Evolutionary conservation across 2,329 filamentous ascomycete species (phyloP), one percentile per base, ranked within the genome.

Genomic region (Fusarium burgessii): DNA sequence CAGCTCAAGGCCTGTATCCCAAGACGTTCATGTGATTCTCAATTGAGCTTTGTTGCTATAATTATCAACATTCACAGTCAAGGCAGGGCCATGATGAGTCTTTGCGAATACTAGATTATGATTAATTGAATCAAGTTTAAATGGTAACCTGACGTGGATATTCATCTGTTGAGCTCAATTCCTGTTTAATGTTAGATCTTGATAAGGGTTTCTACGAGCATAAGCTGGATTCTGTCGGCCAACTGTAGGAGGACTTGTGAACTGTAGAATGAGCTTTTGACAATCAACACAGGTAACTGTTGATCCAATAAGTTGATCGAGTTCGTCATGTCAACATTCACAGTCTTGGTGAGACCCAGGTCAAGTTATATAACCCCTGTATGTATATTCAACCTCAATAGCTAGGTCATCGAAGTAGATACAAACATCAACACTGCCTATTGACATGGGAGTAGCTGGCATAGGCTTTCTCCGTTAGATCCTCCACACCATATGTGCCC

Each of bases 401-500:
- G 23, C n/a, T 49, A 38, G 18, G 50, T 23, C 35, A 27, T 45
- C 27, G 62, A 66, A 61, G 35, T 38, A 57, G 13, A 62, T 43
- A 46, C 38, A 38, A 45, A 38, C n/a, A 51, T 41, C 15, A 51
- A 47, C 17, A 38, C 29, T 27, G 29, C 17, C 32, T n/a, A 20
- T 58, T 63, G 11, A 33, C 41, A 45, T 12, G 7, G 25, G 43
- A 63, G 52, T 67, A 58, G 49, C 49, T 58, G 23, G 47, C 56
- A 36, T 7, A 23, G 49, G 51, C 42, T 58, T 45, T 71, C 35
- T 43, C 67, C 62, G 14, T 42, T 18, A 18, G 29, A 43, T 52
- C 15, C n/a, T 15, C 27, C 23, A 40, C 18, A 54, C 14, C n/a
- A 27, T 40, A 6, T 42, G 23, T 51, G 9, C 32, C 25, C 38